phyloP scores from a whole-genome alignment of 176 grass and related monocot genomes.

The Oryza longistaminata region DNA sequence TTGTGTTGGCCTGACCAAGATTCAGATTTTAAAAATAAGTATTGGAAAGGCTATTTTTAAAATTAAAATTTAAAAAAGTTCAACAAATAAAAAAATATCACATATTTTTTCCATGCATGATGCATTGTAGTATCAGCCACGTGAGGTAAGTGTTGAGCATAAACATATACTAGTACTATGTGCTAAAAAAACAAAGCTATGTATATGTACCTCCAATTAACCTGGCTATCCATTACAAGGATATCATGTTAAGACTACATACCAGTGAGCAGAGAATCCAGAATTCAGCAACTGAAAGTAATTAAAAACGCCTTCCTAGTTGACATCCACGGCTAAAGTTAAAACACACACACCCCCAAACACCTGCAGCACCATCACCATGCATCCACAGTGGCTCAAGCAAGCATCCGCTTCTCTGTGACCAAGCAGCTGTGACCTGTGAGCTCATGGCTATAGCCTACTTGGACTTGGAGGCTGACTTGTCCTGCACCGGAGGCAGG shows the following conservation, averaged over 20 bases:
- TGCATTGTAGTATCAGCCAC: no score
- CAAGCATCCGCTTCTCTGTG: background rate
- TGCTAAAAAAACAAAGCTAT: background rate
- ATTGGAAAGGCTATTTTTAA: no score
- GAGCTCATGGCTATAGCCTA: background rate
- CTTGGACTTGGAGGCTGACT: conserved; percentile 5
- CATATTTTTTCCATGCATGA: background rate
- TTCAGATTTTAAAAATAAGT: no score
- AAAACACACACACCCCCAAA: background rate
- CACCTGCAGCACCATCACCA: background rate
- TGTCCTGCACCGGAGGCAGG: conserved; percentile 4
- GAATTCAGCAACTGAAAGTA: background rate
- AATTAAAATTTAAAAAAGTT: no score
- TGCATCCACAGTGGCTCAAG: background rate
- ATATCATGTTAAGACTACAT: background rate
- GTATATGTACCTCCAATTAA: background rate
- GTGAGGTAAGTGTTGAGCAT: background rate
- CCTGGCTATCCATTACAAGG: background rate
- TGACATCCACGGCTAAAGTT: conserved; percentile 28
- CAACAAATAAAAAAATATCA: no score
- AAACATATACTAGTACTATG: background rate
- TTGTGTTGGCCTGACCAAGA: no score
- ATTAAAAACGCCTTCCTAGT: conserved; percentile 3
- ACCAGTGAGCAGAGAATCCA: background rate
- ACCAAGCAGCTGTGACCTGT: background rate